phyloP scores from a whole-genome alignment of 2,329 filamentous ascomycete genomes.

The Penicillium sp. region DNA sequence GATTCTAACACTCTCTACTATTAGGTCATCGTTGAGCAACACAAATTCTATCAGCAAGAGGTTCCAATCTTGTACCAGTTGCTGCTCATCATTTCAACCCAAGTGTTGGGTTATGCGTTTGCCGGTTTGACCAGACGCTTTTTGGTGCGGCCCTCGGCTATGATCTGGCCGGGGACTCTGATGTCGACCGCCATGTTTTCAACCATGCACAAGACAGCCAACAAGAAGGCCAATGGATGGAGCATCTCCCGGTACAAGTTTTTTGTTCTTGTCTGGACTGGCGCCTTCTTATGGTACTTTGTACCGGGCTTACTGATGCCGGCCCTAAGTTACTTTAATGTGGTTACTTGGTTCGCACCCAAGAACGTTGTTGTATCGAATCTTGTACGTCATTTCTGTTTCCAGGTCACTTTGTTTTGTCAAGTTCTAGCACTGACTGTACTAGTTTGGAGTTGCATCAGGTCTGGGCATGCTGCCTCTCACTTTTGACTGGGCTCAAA shows the following conservation, averaged over 20 bases:
- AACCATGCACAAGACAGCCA: slow-evolving; percentile 81
- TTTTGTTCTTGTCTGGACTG: slow-evolving; percentile 72
- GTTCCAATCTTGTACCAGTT: slow-evolving; percentile 76
- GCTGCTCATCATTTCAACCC: slow-evolving; percentile 79
- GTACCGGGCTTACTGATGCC: slow-evolving; percentile 80
- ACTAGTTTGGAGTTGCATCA: slow-evolving; percentile 74
- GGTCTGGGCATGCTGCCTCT: slow-evolving; percentile 81
- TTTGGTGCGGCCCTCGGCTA: slow-evolving; percentile 79
- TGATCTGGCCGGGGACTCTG: slow-evolving; percentile 89
- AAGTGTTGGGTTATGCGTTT: slow-evolving; percentile 84
- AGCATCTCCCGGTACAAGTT: slow-evolving; percentile 80
- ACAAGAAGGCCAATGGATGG: slow-evolving; percentile 80
- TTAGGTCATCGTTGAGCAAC: slow-evolving; percentile 80
- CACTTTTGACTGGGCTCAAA: slow-evolving; percentile 90
- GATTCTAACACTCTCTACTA: background rate
- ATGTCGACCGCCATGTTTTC: slow-evolving; percentile 90
- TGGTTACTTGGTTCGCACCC: slow-evolving; percentile 85
- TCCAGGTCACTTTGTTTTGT: background rate
- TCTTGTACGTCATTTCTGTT: slow-evolving; percentile 48
- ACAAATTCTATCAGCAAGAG: slow-evolving; percentile 83
- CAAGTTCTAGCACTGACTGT: slow-evolving; percentile 1
- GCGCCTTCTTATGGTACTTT: slow-evolving; percentile 80
- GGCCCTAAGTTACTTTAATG: slow-evolving; percentile 84
- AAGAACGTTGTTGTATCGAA: slow-evolving; percentile 85
- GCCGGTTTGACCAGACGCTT: slow-evolving; percentile 79